A percentile compares a stretch with the other conserved stretches of the same genome.
Evolutionary conservation across 306 rosid species (phyloP).

Genomic region (Aeschynomene evenia): DNA sequence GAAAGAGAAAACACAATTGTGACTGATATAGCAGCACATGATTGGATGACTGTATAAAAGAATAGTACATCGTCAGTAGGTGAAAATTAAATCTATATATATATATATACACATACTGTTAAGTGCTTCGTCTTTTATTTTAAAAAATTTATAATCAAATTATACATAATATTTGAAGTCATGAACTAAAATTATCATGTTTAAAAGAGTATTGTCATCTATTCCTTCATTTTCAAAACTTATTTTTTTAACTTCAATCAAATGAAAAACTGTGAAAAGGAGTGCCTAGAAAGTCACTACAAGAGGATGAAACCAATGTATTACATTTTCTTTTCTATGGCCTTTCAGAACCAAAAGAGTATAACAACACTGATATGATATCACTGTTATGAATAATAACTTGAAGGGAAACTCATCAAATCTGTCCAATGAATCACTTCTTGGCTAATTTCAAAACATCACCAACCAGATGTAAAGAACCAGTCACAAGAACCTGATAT

Average conservation of each 20-base stretch:
- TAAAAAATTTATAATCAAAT: no score
- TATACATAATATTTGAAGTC: no score
- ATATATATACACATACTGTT: no score
- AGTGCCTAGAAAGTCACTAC: background rate
- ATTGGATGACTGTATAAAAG: no score
- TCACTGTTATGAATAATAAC: constrained; percentile 8
- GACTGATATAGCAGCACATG: no score
- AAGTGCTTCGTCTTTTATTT: no score
- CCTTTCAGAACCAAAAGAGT: constrained; percentile 16
- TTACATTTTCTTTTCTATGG: background rate
- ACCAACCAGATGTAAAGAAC: constrained; percentile 95
- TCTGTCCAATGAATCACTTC: constrained; percentile 44
- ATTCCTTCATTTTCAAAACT: no score
- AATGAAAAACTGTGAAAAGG: background rate
- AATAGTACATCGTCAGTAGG: no score
- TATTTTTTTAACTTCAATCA: background rate
- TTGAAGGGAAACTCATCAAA: constrained; percentile 21
- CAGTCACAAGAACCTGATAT: constrained; percentile 89
- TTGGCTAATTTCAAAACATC: constrained; percentile 77
- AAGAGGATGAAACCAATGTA: constrained; percentile 23
- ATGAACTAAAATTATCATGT: no score
- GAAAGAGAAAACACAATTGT: no score
- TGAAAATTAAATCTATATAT: no score
- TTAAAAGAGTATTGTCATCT: no score
- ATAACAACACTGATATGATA: background rate